Base-by-base conservation (phyloP, 192 early-diverging fungal genomes). In the Coemansia sp. region DNA sequence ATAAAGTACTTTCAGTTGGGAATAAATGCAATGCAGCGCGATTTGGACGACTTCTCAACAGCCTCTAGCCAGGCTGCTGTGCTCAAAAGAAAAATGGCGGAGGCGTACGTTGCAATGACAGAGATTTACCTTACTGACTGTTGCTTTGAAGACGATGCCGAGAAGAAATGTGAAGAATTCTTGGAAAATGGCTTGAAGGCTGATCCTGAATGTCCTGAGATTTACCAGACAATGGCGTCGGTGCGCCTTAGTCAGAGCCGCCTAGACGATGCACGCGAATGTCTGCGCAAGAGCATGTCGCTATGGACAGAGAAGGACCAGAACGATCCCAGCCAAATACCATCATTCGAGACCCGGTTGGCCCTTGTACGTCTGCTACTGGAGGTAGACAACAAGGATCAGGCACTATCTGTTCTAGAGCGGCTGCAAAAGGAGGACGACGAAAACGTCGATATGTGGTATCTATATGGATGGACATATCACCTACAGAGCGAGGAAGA, bases 71-170 rank as follows among this genome's bases (percentile, higher is more conserved):
- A 87, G 26, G 84, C 81, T 34, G 73, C 65, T 16, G 67, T 67
- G 5, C 62, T 94, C 4, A 72, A 69, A 20, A 69, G 81, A 30
- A 94, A 96, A 69, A 89, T 94, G 62, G 88, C 94, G 0, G 85
- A 87, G 48, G 95, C 95, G 14, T 86, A 95, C 23, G 95, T 94
- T 77, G 92, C 95, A 41, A 95, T 99, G 89, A 88, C 93, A 4
- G 98, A 99, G 73, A 94, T 98, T 21, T 99, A 95, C 76, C 88
- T 99, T 80, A 98, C 98, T 0, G 97, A 99, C 73, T 96, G 93
- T 77, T 99, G 97, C 73, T 96, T 96, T 77, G 93, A 95, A 57
- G 87, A 88, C 8, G 88, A 94, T 21, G 97, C 97, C 6, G 97
- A 98, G 80, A 78, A 87, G 62, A 86, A 86, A 44, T 96, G 95